phyloP scores from a whole-genome alignment of 2,329 filamentous ascomycete genomes.

The Cercospora sp. region DNA sequence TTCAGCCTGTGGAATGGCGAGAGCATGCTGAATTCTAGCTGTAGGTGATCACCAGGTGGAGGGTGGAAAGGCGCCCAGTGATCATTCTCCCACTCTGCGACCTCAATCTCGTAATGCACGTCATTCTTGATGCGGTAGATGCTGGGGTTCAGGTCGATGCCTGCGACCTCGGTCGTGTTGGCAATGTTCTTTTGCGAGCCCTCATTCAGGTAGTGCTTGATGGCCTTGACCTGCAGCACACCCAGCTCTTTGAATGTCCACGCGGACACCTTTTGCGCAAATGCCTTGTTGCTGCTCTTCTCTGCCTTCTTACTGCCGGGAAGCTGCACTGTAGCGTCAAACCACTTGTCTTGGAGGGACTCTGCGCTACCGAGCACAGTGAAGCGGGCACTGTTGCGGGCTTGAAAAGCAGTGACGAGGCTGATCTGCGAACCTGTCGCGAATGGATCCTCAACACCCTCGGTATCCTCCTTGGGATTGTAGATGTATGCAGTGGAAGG shows the following conservation, averaged over 20 bases:
- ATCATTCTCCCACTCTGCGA: constrained; percentile 80
- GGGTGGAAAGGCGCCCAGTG: constrained; percentile 73
- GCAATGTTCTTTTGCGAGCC: constrained; percentile 49
- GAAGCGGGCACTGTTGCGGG: constrained; percentile 88
- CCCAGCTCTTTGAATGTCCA: constrained; percentile 97
- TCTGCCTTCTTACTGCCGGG: constrained; percentile 54
- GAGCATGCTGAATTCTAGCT: constrained; percentile 98
- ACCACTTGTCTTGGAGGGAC: constrained; percentile 85
- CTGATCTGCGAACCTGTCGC: constrained; percentile 80
- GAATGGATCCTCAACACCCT: constrained; percentile 75
- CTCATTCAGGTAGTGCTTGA: constrained; percentile 71
- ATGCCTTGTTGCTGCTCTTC: constrained; percentile 76
- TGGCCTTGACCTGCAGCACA: constrained; percentile 77
- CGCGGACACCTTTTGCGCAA: constrained; percentile 79
- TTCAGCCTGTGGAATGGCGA: constrained; percentile 91
- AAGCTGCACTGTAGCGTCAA: constrained; percentile 72
- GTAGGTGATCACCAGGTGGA: constrained; percentile 69
- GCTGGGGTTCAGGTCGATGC: constrained; percentile 67
- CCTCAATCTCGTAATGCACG: constrained; percentile 81
- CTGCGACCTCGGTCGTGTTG: constrained; percentile 39
- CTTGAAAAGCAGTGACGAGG: constrained; percentile 81
- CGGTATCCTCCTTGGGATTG: constrained; percentile 81
- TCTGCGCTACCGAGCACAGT: constrained; percentile 83
- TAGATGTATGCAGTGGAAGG: constrained; percentile 87
- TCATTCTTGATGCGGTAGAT: constrained; percentile 97